Evolutionary conservation across 768 basidiomycete species (phyloP), one percentile per base, ranked within the genome.

Genomic region (Russula olivacea): DNA sequence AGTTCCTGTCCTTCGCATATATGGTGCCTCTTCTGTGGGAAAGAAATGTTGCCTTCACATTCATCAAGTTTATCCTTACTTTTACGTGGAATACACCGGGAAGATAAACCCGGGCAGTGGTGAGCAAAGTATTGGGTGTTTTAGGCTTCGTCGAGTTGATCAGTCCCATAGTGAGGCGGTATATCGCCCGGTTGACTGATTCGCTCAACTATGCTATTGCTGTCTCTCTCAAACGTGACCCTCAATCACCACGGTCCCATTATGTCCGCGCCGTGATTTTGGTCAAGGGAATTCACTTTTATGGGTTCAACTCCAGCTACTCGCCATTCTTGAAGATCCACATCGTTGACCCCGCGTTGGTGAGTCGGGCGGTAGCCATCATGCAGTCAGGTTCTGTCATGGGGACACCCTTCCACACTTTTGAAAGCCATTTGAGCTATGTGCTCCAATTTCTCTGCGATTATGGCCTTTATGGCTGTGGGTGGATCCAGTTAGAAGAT

Each of bases 211-310:
- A 88, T 69, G 94, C 94, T 1, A 83, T 98, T 67, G 87, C 88
- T 1, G 74, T 93, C 51, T 91, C 92, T 4, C 74, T 93, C 68
- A 87, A 87, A 70, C 86, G 86, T 30, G 84, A 89, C 60, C 88
- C 88, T 0, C 70, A 79, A 10, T 83, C 83, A 1, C 73, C 76
- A 6, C 80, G 76, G 50, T 81, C 83, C 19, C 82, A 81, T 68
- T 87, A 80, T 70, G 78, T 91, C 62, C 88, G 91, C 15, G 86
- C 86, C 25, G 81, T 97, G 45, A 72, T 92, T 52, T 79, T 95
- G 55, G 91, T 94, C 66, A 98, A 98, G 75, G 97, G 93, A n/a
- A 77, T 93, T 19, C 88, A 89, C 70, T 97, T 98, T 74, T 98
- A 98, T 74, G 95, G 97, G 10, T 98, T 94, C 72, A 89, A 93